Conservation (phyloP, 1,284 basidiomycete genomes). For the Violaceomyces palustris region DNA sequence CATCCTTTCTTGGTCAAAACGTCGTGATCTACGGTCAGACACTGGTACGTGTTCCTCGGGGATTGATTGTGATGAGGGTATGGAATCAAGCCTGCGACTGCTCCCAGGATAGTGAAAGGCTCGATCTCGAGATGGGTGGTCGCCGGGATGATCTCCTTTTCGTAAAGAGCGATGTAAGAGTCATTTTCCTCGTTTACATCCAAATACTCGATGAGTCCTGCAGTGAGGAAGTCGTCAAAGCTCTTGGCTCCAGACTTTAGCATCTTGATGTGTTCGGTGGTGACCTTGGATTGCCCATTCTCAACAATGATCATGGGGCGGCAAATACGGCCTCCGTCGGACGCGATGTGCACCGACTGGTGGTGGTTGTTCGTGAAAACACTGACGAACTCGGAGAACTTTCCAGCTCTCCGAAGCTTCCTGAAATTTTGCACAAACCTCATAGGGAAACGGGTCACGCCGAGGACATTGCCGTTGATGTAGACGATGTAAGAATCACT, state of each 20-base stretch:
- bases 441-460: slow-evolving; percentile 77
- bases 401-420: slow-evolving; percentile 80
- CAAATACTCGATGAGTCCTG: slow-evolving; percentile 97
- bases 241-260: slow-evolving; percentile 73
- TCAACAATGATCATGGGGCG: slow-evolving; percentile 97
- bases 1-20: slow-evolving; percentile 9
- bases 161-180: slow-evolving; percentile 91
- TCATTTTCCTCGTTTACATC: slow-evolving; percentile 99
- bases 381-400: slow-evolving; percentile 93
- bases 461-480: slow-evolving; percentile 93
- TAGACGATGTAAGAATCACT: slow-evolving; percentile 87
- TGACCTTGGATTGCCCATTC: slow-evolving; percentile 71
- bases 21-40: slow-evolving; percentile 56
- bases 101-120: slow-evolving; percentile 94
- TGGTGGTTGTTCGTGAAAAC: slow-evolving; percentile 97
- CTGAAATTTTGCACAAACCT: slow-evolving; percentile 87
- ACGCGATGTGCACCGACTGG: slow-evolving; percentile 88
- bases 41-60: slow-evolving; percentile 94
- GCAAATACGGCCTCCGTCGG: slow-evolving; percentile 96
- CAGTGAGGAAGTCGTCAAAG: slow-evolving; percentile 90
- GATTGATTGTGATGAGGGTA: slow-evolving; percentile 99
- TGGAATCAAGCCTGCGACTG: slow-evolving; percentile 94
- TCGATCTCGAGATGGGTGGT: slow-evolving; percentile 98
- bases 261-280: slow-evolving; percentile 70
- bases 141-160: slow-evolving; percentile 69